These are phyloP conservation scores for Apophysomyces variabilis DNA, from an alignment of 371 early-diverging fungal genomes.

Conservation along the genomic window DNA sequence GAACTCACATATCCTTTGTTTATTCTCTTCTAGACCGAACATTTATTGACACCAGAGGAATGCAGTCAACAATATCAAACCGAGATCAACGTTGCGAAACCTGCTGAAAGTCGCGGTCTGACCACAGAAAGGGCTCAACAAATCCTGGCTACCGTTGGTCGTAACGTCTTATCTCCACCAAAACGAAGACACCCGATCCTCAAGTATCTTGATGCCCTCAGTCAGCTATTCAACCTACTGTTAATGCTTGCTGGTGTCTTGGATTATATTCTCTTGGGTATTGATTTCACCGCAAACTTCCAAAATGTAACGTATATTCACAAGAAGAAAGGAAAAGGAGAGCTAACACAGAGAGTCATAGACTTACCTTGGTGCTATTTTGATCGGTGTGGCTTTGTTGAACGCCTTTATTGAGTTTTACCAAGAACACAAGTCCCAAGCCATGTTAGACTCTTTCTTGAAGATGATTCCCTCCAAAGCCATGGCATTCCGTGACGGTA, in stretches of 20 bases:
- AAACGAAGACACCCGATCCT: constrained; percentile 75
- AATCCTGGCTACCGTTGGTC: constrained; percentile 73
- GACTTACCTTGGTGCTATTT: constrained; percentile 89
- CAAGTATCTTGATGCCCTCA: constrained; percentile 74
- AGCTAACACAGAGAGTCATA: constrained; percentile 26
- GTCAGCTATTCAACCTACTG: constrained; percentile 84
- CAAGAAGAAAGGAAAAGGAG: too few species aligned
- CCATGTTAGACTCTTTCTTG: constrained; percentile 89
- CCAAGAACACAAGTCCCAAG: constrained; percentile 85
- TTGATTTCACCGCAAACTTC: constrained; percentile 72
- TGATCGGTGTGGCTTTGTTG: constrained; percentile 85
- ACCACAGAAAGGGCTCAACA: constrained; percentile 61
- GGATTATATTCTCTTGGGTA: constrained; percentile 75
- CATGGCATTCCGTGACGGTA: constrained; percentile 77
- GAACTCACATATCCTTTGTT: background rate
- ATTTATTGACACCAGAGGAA: constrained; percentile 72
- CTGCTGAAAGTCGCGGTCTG: constrained; percentile 77
- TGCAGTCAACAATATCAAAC: constrained; percentile 65
- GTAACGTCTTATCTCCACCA: constrained; percentile 87
- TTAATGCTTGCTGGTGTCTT: constrained; percentile 84
- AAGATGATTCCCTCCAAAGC: constrained; percentile 87
- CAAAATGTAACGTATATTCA: constrained; percentile 60
- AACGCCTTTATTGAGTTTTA: constrained; percentile 93
- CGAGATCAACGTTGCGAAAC: constrained; percentile 57
- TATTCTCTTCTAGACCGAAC: constrained; percentile 60